phyloP scores from a whole-genome alignment of 352 stramenopile species.

The Pythium oligandrum region DNA sequence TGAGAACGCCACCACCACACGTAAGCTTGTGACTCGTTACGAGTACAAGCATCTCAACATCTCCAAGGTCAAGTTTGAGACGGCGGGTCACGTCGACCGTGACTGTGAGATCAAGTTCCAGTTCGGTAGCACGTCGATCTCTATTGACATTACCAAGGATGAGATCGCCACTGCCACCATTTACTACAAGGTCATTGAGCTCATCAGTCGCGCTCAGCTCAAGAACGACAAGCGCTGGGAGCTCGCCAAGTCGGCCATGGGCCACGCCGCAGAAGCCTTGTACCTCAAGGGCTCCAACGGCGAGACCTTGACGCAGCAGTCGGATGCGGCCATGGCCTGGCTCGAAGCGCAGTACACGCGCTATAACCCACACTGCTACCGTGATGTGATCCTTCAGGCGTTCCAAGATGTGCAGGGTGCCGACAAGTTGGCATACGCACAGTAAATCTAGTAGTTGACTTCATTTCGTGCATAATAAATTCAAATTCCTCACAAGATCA shows the following conservation, averaged over 20 bases:
- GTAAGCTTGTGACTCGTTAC: slow-evolving; percentile 44
- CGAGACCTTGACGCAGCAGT: slow-evolving; percentile 33
- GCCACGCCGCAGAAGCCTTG: slow-evolving; percentile 34
- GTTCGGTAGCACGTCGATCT: slow-evolving; percentile 31
- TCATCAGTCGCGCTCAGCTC: slow-evolving; percentile 38
- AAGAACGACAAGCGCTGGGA: slow-evolving; percentile 42
- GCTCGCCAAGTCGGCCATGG: slow-evolving; percentile 35
- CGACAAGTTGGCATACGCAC: slow-evolving; percentile 22
- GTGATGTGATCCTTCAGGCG: slow-evolving; percentile 41
- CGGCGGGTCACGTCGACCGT: slow-evolving; percentile 35
- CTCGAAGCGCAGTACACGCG: slow-evolving; percentile 38
- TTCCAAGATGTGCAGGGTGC: slow-evolving; percentile 31
- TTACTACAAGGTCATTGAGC: slow-evolving; percentile 55
- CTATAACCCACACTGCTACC: slow-evolving; percentile 47
- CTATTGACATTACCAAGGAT: slow-evolving; percentile 44
- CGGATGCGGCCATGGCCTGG: slow-evolving; percentile 40
- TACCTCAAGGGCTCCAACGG: slow-evolving; percentile 35
- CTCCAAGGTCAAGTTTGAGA: slow-evolving; percentile 39
- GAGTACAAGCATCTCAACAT: slow-evolving; percentile 28
- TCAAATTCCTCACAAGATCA: too few relatives aligned
- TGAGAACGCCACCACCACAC: slow-evolving; percentile 41
- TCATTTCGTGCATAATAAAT: too few relatives aligned
- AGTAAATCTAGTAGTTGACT: too few relatives aligned
- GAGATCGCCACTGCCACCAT: slow-evolving; percentile 24
- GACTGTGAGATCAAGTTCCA: slow-evolving; percentile 61